These are phyloP conservation scores for Odonthalia washingtoniensis DNA, from an alignment of 31 red algal genomes.

Conservation along the genomic window DNA sequence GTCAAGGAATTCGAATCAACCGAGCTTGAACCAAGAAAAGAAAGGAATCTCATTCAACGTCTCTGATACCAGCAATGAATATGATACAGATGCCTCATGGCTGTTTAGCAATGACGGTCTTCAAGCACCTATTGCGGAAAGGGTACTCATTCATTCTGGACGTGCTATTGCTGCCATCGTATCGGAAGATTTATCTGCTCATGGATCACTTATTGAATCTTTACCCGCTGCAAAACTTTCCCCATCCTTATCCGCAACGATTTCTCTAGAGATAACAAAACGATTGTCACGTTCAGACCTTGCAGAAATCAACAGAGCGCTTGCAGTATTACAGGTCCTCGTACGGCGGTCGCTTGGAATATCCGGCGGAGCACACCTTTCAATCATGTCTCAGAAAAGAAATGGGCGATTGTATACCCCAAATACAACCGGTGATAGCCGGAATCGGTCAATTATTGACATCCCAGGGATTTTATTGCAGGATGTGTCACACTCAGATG, in stretches of 20 bases:
- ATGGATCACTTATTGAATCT: slow-evolving; percentile 73
- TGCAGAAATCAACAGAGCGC: slow-evolving; percentile 68
- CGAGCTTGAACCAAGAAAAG: neutral
- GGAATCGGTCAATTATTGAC: slow-evolving; percentile 33
- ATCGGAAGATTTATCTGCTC: slow-evolving; percentile 51
- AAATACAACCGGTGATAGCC: slow-evolving; percentile 43
- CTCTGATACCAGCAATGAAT: neutral
- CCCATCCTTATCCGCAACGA: slow-evolving; percentile 55
- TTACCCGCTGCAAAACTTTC: slow-evolving; percentile 53
- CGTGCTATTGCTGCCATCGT: slow-evolving; percentile 60
- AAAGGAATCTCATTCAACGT: neutral
- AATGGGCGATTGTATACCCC: slow-evolving; percentile 64
- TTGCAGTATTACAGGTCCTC: slow-evolving; percentile 72
- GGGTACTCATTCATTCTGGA: slow-evolving; percentile 43
- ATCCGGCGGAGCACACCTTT: slow-evolving; percentile 35
- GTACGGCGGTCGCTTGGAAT: slow-evolving; percentile 49
- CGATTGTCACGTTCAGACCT: slow-evolving; percentile 68
- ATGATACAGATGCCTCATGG: slow-evolving; percentile 42
- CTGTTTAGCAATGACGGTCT: slow-evolving; percentile 60
- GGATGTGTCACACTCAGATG: slow-evolving; percentile 16
- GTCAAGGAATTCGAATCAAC: neutral
- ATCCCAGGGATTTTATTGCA: slow-evolving; percentile 49
- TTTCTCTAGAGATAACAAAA: slow-evolving; percentile 61
- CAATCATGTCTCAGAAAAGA: slow-evolving; percentile 48
- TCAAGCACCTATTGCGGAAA: slow-evolving; percentile 46